Evolutionary conservation across 164 flowering plant species (phyloP), one percentile per base, ranked within the genome.

Genomic region (Aristolochia contorta): DNA sequence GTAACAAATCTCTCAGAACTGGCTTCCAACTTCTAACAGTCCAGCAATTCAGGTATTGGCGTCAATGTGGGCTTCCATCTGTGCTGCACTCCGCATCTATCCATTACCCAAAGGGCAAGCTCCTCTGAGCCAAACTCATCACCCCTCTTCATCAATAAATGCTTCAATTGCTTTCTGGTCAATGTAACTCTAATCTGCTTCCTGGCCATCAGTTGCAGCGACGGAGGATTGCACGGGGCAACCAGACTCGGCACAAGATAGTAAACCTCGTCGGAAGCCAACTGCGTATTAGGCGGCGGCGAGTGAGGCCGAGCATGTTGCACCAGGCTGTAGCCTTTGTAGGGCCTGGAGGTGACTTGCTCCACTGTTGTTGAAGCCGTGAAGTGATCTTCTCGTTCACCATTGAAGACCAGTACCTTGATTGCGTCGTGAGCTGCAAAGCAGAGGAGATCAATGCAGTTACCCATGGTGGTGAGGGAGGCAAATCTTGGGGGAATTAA

Each of bases 81-180:
- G 3, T 27, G 30, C 5, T 27, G 30, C 30, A 27, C 30, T 27
- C 30, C 30, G 5, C 30, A 27, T 27, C 30, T 27, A 2, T 27
- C 30, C 2, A 27, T 27, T 5, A 27, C 30, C 30, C 30, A 61
- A 22, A 56, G 15, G 20, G 70, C 56, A 22, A 67, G 33, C 56
- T 60, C 60, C 14, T 54, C 33, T 13, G n/a, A 45, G 0, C 13
- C 20, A 25, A 60, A 57, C n/a, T 73, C 64, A 68, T 63, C 58
- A 22, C 56, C 45, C 20, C 55, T 60, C 59, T 33, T 59, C 16
- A 27, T 20, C 46, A 75, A 16, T 55, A 78, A 55, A 74, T 70
- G 51, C 73, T 78, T 78, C 63, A 78, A 41, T 63, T 80, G 83
- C 54, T 75, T 58, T 73, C 60, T 84, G 7, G 71, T 78, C 41